Evolutionary conservation across 768 basidiomycete species (phyloP), one percentile per base, ranked within the genome.

Genomic region (Mycena olivaceomarginata): DNA sequence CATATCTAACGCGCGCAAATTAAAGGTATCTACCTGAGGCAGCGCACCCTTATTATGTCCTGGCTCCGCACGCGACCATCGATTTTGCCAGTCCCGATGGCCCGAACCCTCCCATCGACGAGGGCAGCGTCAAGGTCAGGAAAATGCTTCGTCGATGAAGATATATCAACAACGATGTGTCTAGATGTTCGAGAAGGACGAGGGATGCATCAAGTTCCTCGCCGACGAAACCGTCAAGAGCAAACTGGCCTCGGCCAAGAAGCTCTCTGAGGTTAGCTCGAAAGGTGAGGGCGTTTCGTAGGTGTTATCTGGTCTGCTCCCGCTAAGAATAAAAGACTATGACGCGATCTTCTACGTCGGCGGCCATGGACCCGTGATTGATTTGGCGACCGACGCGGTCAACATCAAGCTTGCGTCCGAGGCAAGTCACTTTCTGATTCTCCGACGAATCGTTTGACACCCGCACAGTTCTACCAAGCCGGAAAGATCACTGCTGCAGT

Each of bases 291-390:
- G 31, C 31, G 31, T 31, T 31, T n/a, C 7, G 16, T 48, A 48
- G 13, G 13, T 18, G 13, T 12, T 16, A 48, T 48, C 16, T 48
- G 12, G 48, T 15, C 13, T 31, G 16, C 7, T 53, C 53, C 8
- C 13, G n/a, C n/a, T 22, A 9, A n/a, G n/a, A 7, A 20, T 9
- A 20, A 10, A 57, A 41, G 92, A 94, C 79, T 96, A 95, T 82
- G 92, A 90, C 68, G 95, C 93, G 16, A 86, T 97, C 71, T 96
- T 94, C 85, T 95, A 95, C 81, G 90, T 94, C 71, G 96, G 95
- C 56, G 95, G 96, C 43, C 94, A 95, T 81, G 94, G 94, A 0
- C 94, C 95, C 15, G 91, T 93, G 48, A 87, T 96, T 60, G 95
- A 96, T 83, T 89, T 96, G 51, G 85, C 95, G 2, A 79, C 78